Evolutionary conservation across 176 grass and related monocot species (phyloP), one percentile per base, ranked within the genome.

Genomic region (Cymbopogon citratus): DNA sequence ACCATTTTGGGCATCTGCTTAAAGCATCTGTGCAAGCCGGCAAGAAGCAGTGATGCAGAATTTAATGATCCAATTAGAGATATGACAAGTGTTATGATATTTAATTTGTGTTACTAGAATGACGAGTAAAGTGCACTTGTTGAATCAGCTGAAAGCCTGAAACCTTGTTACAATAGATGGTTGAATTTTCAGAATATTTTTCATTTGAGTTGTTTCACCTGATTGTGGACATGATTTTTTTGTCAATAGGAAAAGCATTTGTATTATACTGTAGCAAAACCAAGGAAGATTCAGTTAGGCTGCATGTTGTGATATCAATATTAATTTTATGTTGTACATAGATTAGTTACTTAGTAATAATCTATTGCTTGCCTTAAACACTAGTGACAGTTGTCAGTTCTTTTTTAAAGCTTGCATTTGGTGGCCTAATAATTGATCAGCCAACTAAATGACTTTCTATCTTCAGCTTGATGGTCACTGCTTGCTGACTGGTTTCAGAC

Each of bases 401-500:
- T 69, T 33, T 24, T 59, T 69, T 35, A 68, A 85, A 78, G 66
- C 40, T 85, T 71, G 14, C 56, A 83, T 29, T 82, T 90, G 46
- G 48, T 83, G 83, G 60, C 66, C 84, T 83, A 83, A 67, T 52
- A 74, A 83, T 86, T 90, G 84, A 90, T 67, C 34, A 59, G 48
- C 60, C 88, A 90, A 78, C 83, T 66, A 89, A 86, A 73, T 74
- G 5, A 60, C 45, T 79, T 74, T 83, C 12, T 82, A 60, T 82
- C 39, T 63, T 86, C 38, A 51, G 68, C 83, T 83, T 90, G 68
- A 79, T 78, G 73, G 29, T 73, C 63, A 82, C 59, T 82, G 23
- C 45, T 68, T 38, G 60, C 66, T 66, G 81, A 72, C 57, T 73
- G 26, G n/a, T 57, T 85, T 63, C 71, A 69, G 48, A 78, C 21